A percentile compares a stretch with the other conserved stretches of the same genome.
These are phyloP conservation scores for Emericellopsis cladophorae DNA, from an alignment of 2,329 filamentous ascomycete species.

Conservation along the genomic window DNA sequence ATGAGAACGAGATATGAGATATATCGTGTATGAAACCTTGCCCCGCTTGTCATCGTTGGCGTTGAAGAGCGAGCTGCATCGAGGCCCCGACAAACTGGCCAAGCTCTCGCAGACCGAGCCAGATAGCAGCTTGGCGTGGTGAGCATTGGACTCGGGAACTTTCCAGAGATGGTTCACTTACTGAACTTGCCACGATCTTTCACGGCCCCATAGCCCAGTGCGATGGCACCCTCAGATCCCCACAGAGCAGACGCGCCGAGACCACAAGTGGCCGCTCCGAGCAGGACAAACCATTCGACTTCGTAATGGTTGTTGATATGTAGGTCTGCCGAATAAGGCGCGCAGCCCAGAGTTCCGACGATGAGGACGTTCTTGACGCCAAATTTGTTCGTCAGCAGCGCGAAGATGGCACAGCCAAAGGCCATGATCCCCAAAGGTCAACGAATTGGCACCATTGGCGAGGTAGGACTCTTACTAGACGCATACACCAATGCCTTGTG, in stretches of 20 bases:
- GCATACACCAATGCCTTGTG: constrained; percentile 29
- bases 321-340: constrained; percentile 57
- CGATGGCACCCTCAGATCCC: constrained; percentile 64
- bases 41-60: constrained; percentile 19
- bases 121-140: background rate
- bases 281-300: constrained; percentile 53
- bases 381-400: constrained; percentile 50
- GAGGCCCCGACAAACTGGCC: background rate
- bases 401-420: constrained; percentile 53
- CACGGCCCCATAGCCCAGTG: constrained; percentile 59
- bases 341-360: constrained; percentile 58
- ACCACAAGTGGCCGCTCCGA: constrained; percentile 58
- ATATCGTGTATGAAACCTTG: constrained; percentile 12
- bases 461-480: constrained; percentile 52
- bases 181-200: constrained; percentile 53
- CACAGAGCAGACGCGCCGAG: constrained; percentile 63
- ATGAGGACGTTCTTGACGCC: constrained; percentile 61
- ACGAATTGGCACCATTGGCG: constrained; percentile 57
- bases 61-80: background rate
- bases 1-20: constrained; percentile 16
- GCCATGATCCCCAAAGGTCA: constrained; percentile 64
- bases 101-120: background rate
- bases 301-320: constrained; percentile 63
- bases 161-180: constrained; percentile 46
- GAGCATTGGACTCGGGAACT: background rate